Percentiles rank a stretch among this genome's conserved stretches.
Conservation (phyloP, 1,284 basidiomycete species). For the Stygiomarasmius scandens region DNA sequence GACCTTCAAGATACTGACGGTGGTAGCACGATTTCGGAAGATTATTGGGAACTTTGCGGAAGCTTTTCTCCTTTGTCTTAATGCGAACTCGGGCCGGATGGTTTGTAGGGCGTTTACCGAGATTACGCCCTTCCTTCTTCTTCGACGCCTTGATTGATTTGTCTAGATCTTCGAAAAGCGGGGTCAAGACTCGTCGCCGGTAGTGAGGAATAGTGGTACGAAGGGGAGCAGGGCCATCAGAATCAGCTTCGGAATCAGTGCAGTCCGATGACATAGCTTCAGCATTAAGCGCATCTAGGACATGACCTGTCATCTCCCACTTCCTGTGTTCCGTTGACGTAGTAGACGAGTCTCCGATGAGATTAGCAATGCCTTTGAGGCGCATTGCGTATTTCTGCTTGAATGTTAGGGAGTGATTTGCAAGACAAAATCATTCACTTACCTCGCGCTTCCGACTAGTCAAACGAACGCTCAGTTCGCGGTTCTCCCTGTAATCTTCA, state of each 20-base stretch:
- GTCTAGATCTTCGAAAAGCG: background rate
- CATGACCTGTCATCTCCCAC: background rate
- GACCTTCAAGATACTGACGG: background rate
- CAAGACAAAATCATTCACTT: too few relatives aligned
- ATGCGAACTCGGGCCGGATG: background rate
- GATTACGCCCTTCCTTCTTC: background rate
- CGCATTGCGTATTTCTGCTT: background rate
- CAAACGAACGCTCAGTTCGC: background rate
- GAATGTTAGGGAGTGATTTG: background rate
- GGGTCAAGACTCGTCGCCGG: background rate
- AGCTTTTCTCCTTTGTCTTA: background rate
- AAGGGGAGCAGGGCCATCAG: background rate
- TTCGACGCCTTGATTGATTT: background rate
- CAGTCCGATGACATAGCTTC: background rate
- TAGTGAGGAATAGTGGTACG: constrained; percentile 1
- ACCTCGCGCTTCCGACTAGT: background rate
- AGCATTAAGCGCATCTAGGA: background rate
- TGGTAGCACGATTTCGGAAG: constrained; percentile 1
- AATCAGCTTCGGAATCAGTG: background rate
- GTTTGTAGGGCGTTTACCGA: background rate
- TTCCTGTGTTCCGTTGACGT: background rate
- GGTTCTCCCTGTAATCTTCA: background rate
- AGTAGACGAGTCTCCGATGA: background rate
- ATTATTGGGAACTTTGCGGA: background rate
- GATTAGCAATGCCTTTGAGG: background rate